Percentiles rank a stretch among this genome's conserved stretches.
These are phyloP conservation scores for Castanea mollissima DNA, from an alignment of 306 rosid genomes.

Conservation along the genomic window DNA sequence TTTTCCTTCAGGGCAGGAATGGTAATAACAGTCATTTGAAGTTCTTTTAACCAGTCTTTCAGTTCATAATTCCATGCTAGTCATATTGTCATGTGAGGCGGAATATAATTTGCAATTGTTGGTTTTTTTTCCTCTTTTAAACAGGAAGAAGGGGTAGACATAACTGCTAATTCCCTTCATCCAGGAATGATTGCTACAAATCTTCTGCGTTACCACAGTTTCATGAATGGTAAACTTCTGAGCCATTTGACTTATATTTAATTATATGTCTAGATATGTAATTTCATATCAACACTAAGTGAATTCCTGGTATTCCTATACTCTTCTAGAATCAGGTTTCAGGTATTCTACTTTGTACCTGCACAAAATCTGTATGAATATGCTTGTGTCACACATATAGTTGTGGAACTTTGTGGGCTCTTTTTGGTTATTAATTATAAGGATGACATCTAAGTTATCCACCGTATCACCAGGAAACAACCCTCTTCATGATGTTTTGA, in stretches of 20 bases:
- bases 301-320: not conserved
- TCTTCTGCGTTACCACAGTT: conserved; percentile 47
- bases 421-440: not conserved
- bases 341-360: conserved; percentile 8
- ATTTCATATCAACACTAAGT: conserved; percentile 3
- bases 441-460: not conserved
- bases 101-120: not conserved
- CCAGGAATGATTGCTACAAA: conserved; percentile 76
- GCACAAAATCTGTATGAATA: conserved; percentile 1
- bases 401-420: not conserved
- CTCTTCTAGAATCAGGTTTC: not conserved
- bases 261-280: not conserved
- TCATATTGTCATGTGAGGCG: not conserved
- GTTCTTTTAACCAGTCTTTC: not conserved
- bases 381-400: not conserved
- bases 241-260: not conserved
- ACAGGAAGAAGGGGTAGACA: conserved; percentile 73
- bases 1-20: not conserved
- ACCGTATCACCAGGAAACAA: not conserved
- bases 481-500: not conserved
- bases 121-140: conserved; percentile 1
- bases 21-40: not conserved
- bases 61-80: not conserved
- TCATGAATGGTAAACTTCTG: conserved; percentile 47
- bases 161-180: conserved; percentile 73